phyloP scores from a whole-genome alignment of 1,284 basidiomycete genomes.

The Cryptococcus neoformans region DNA sequence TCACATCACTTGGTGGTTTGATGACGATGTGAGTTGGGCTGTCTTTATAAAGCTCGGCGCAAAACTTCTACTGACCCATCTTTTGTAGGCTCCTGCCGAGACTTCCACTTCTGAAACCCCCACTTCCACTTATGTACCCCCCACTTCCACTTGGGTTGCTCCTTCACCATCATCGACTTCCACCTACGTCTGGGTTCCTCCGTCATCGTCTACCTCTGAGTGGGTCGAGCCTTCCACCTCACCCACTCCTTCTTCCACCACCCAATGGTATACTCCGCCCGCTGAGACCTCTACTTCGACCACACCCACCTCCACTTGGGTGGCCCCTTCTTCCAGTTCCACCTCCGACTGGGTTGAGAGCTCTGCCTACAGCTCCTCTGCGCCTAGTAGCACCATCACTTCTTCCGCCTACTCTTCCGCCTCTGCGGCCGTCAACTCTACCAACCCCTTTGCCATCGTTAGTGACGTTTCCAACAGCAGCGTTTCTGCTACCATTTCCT shows the following conservation, averaged over 20 bases:
- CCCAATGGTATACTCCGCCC: not conserved
- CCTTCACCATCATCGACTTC: slow-evolving; percentile 21
- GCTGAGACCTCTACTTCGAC: slow-evolving; percentile 5
- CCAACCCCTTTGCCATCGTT: slow-evolving; percentile 8
- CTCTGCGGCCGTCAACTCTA: slow-evolving; percentile 12
- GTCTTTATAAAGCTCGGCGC: not conserved
- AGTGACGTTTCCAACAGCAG: not conserved
- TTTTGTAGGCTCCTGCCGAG: slow-evolving; percentile 7
- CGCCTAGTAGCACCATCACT: slow-evolving; percentile 9
- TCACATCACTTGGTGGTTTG: slow-evolving; percentile 51
- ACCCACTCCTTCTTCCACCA: slow-evolving; percentile 1
- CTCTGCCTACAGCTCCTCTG: slow-evolving; percentile 7
- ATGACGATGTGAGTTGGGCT: slow-evolving; percentile 20
- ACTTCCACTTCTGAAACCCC: slow-evolving; percentile 18
- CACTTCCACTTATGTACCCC: slow-evolving; percentile 6
- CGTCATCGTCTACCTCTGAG: slow-evolving; percentile 37
- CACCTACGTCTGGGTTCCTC: slow-evolving; percentile 20
- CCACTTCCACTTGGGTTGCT: slow-evolving; percentile 15
- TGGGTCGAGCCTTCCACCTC: slow-evolving; percentile 20
- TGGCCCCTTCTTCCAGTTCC: slow-evolving; percentile 3
- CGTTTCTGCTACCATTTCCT: not conserved
- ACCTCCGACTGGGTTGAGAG: not conserved
- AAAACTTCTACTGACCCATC: slow-evolving; percentile 18
- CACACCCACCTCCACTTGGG: slow-evolving; percentile 9
- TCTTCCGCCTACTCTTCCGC: slow-evolving; percentile 7